A percentile compares a stretch with the other conserved stretches of the same genome.
These are phyloP conservation scores for Ascochyta koolunga DNA, from an alignment of 2,329 filamentous ascomycete genomes.

Conservation along the genomic window DNA sequence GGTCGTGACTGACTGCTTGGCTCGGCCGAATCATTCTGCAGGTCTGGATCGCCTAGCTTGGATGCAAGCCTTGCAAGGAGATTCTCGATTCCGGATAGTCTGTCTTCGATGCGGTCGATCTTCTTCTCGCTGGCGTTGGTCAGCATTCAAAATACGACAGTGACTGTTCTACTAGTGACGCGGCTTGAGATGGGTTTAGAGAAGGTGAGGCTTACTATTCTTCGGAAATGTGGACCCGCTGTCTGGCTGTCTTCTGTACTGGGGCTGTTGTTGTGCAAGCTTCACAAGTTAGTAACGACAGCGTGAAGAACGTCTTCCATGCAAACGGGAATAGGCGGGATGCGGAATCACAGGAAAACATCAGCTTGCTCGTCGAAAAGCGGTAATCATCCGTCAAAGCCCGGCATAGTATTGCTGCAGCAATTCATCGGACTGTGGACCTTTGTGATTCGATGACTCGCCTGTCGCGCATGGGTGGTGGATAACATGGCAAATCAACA, in stretches of 20 bases:
- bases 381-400: not conserved
- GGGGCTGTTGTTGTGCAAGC: conserved; percentile 43
- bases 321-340: not conserved
- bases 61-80: conserved; percentile 47
- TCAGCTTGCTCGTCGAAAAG: not conserved
- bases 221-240: conserved; percentile 46
- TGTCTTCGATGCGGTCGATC: conserved; percentile 59
- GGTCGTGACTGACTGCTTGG: conserved; percentile 34
- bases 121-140: conserved; percentile 54
- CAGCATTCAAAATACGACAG: conserved; percentile 18
- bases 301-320: not conserved
- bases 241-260: conserved; percentile 38
- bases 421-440: not conserved
- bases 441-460: not conserved
- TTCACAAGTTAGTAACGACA: conserved; percentile 21
- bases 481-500: not conserved
- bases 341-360: not conserved
- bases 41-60: conserved; percentile 35
- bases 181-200: not conserved
- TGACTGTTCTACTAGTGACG: not conserved
- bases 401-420: not conserved
- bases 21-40: conserved; percentile 28
- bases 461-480: not conserved
- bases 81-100: conserved; percentile 56
- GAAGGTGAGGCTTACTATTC: conserved; percentile 40